These are phyloP conservation scores for Antrodiella citrinella DNA, from an alignment of 768 basidiomycete genomes.

Conservation along the genomic window DNA sequence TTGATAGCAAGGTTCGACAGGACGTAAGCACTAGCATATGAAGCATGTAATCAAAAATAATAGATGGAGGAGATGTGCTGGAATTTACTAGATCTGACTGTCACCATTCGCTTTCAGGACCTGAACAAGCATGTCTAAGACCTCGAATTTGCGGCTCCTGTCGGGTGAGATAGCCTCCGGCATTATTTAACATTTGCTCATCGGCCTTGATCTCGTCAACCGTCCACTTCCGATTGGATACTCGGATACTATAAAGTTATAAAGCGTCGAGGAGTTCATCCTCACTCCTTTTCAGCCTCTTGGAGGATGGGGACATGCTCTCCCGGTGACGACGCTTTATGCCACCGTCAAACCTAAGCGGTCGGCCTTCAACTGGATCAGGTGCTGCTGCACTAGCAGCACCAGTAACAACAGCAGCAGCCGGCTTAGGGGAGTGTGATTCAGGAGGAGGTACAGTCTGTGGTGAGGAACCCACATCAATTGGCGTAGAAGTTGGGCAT, in stretches of 20 bases:
- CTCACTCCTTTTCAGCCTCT: slow-evolving; percentile 62
- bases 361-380: slow-evolving; percentile 20
- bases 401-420: slow-evolving; percentile 22
- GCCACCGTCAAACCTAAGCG: slow-evolving; percentile 17
- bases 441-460: slow-evolving; percentile 26
- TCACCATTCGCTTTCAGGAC: slow-evolving; percentile 51
- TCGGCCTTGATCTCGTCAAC: too few relatives aligned
- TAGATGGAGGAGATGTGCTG: neutral
- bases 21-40: neutral
- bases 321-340: slow-evolving; percentile 45
- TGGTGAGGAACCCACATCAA: slow-evolving; percentile 42
- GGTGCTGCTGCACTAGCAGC: slow-evolving; percentile 28
- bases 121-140: too few relatives aligned
- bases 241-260: too few relatives aligned
- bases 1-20: neutral
- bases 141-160: too few relatives aligned
- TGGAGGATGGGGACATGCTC: too few relatives aligned
- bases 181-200: too few relatives aligned
- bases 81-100: too few relatives aligned
- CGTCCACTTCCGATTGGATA: too few relatives aligned
- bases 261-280: too few relatives aligned
- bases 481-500: slow-evolving; percentile 26
- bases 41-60: neutral
- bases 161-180: too few relatives aligned
- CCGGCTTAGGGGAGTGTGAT: slow-evolving; percentile 16